phyloP scores from a whole-genome alignment of 768 basidiomycete species.

The Coprinopsis marcescibilis region DNA sequence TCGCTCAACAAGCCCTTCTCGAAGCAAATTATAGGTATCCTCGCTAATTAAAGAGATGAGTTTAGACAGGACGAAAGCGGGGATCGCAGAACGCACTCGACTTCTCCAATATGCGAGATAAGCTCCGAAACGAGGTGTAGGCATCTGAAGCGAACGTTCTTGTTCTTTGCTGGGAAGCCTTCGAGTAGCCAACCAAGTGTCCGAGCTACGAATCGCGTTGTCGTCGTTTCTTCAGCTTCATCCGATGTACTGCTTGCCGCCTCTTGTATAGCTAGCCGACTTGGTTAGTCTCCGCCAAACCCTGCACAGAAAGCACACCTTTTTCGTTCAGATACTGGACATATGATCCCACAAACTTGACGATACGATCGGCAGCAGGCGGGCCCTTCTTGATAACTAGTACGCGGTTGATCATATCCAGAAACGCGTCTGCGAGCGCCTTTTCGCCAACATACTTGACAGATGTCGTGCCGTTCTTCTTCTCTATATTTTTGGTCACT shows the following conservation, averaged over 20 bases:
- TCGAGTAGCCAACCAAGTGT: conserved; percentile 69
- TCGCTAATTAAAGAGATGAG: conserved; percentile 60
- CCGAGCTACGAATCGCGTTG: conserved; percentile 61
- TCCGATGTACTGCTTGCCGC: conserved; percentile 32
- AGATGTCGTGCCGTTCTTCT: conserved; percentile 25
- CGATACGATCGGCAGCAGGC: conserved; percentile 68
- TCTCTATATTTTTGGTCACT: conserved; percentile 45
- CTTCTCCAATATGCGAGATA: conserved; percentile 78
- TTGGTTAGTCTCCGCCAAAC: not conserved
- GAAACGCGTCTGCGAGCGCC: conserved; percentile 69
- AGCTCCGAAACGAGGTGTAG: conserved; percentile 81
- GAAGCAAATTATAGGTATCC: conserved; percentile 68
- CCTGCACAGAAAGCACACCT: conserved; percentile 41
- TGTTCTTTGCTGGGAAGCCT: conserved; percentile 89
- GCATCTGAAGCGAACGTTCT: conserved; percentile 76
- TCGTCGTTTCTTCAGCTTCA: conserved; percentile 61
- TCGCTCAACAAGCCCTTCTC: conserved; percentile 68
- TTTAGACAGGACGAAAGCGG: conserved; percentile 1
- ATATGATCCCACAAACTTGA: conserved; percentile 86
- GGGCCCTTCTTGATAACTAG: conserved; percentile 85
- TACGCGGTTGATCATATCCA: conserved; percentile 67
- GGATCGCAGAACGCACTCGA: conserved; percentile 58
- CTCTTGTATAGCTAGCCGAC: conserved; percentile 23
- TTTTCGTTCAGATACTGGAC: conserved; percentile 78
- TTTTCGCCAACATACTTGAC: conserved; percentile 69